phyloP scores from a whole-genome alignment of 2,329 filamentous ascomycete genomes.

The Phialophora tarda region DNA sequence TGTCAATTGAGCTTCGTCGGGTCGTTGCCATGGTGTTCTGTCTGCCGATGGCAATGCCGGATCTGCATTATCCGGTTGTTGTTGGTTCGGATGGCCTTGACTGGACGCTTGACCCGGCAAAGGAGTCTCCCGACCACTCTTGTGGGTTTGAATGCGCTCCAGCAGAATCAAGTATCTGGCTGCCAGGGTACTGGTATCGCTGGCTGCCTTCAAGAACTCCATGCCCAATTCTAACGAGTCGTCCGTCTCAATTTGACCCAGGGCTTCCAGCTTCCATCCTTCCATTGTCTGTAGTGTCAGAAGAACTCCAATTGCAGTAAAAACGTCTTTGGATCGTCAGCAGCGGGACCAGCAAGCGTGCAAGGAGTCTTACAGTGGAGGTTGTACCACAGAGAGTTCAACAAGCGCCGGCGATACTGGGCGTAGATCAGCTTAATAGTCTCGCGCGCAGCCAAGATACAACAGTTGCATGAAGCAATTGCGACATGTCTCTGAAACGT shows the following conservation, averaged over 20 bases:
- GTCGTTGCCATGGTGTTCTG: background rate
- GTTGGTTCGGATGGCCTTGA: background rate
- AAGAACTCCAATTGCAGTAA: background rate
- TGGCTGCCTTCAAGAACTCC: background rate
- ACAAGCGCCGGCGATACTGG: constrained; percentile 8
- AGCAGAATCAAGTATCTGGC: constrained; percentile 15
- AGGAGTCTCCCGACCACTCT: constrained; percentile 14
- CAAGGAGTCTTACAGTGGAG: constrained; percentile 18
- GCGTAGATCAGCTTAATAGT: constrained; percentile 15
- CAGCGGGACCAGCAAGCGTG: background rate
- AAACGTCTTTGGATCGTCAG: background rate
- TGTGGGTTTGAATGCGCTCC: constrained; percentile 15
- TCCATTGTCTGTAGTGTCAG: background rate
- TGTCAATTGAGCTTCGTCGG: background rate
- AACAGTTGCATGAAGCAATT: constrained; percentile 3
- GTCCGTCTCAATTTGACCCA: background rate
- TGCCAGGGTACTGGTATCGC: constrained; percentile 5
- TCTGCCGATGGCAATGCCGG: background rate
- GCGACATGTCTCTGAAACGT: background rate
- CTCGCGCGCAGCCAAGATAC: constrained; percentile 10
- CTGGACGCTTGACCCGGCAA: background rate
- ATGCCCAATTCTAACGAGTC: background rate
- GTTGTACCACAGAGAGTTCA: constrained; percentile 20
- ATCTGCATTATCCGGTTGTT: background rate
- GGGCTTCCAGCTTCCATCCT: background rate